Percentiles rank a stretch among this genome's conserved stretches.
Conservation (phyloP, 495 filamentous ascomycete species). For the Beverwykella pulmonaria region DNA sequence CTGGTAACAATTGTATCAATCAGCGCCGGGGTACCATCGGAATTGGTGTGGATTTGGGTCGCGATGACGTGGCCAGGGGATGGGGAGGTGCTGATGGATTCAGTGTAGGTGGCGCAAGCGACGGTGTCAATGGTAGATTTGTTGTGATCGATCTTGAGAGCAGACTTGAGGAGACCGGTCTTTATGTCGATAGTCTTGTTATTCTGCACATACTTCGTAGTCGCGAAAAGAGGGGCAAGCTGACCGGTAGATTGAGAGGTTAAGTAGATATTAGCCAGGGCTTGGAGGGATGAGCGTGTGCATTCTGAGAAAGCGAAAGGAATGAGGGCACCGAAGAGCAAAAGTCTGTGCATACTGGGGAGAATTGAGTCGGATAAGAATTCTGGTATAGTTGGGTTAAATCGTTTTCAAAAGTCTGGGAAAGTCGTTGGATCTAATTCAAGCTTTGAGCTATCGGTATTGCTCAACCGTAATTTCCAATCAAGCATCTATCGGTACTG, state of each 20-base stretch:
- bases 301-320: not conserved
- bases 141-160: conserved; percentile 16
- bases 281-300: not conserved
- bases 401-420: too few relatives aligned
- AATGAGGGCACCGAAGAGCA: too few relatives aligned
- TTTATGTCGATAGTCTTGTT: not conserved
- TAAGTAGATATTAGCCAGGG: conserved; percentile 9
- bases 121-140: conserved; percentile 3
- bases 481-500: too few relatives aligned
- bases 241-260: not conserved
- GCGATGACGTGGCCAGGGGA: conserved; percentile 13
- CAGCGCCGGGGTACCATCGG: not conserved
- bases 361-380: too few relatives aligned
- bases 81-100: conserved; percentile 7
- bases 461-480: too few relatives aligned
- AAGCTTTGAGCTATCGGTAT: too few relatives aligned
- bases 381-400: too few relatives aligned
- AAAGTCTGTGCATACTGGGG: too few relatives aligned
- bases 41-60: conserved; percentile 7
- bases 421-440: too few relatives aligned
- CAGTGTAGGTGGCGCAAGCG: conserved; percentile 19
- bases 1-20: conserved; percentile 18
- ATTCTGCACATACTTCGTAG: conserved; percentile 6
- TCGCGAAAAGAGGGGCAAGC: not conserved
- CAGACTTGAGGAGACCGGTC: not conserved